A percentile compares a stretch with the other conserved stretches of the same genome.
These are phyloP conservation scores for Inga laurina DNA, from an alignment of 306 rosid genomes.

Conservation along the genomic window DNA sequence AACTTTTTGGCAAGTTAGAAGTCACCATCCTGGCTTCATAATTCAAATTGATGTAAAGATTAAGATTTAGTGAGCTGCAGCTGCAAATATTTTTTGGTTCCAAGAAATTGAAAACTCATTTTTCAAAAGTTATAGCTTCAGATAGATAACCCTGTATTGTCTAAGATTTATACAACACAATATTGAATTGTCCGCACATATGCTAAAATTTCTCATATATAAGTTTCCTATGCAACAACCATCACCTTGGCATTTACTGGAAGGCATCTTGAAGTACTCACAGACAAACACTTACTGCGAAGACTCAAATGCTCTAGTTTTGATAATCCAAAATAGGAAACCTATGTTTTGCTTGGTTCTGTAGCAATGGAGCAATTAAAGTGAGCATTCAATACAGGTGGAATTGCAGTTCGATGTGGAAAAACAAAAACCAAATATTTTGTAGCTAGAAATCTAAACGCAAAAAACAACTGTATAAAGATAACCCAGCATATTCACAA, in stretches of 20 bases:
- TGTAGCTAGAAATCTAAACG: conserved; percentile 22
- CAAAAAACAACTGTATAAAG: not conserved
- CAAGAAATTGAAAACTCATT: not conserved
- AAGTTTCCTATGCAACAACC: not conserved
- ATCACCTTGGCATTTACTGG: not conserved
- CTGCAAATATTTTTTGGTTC: not conserved
- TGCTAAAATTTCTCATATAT: not conserved
- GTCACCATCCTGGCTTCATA: not conserved
- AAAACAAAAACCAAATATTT: not conserved
- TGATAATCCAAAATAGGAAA: not conserved
- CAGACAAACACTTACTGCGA: not conserved
- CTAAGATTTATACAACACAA: not conserved
- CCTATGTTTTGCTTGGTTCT: not conserved
- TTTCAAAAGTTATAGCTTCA: not conserved
- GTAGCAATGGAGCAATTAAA: not conserved
- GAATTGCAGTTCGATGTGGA: not conserved
- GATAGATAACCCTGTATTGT: not conserved
- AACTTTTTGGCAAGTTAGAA: conserved; percentile 19
- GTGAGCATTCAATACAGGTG: not conserved
- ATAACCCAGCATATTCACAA: conserved; percentile 4
- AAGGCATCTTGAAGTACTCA: not conserved
- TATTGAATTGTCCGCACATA: not conserved
- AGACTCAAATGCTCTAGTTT: not conserved
- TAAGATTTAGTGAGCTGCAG: not conserved
- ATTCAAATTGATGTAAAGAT: not conserved